These are phyloP conservation scores for Prillingera fragicola DNA, from an alignment of 1,284 basidiomycete genomes.

Conservation along the genomic window DNA sequence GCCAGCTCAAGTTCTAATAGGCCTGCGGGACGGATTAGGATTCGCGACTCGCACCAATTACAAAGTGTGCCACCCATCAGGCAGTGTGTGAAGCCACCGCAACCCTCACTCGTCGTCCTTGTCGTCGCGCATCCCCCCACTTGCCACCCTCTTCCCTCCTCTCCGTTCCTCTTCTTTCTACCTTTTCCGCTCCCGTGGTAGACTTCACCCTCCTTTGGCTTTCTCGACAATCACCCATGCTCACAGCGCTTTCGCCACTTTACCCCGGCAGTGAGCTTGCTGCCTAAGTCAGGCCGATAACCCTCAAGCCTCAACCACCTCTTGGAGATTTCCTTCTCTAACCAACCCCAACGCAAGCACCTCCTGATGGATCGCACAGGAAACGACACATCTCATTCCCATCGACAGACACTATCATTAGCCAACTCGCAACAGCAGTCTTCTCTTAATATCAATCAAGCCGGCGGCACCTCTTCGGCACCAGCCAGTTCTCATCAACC, in stretches of 20 bases:
- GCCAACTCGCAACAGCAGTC: too few relatives aligned
- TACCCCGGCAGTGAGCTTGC: background rate
- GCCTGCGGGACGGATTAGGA: too few relatives aligned
- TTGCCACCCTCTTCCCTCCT: background rate
- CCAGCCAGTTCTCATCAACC: conserved; percentile 3
- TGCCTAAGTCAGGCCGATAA: background rate
- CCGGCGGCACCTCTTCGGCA: too few relatives aligned
- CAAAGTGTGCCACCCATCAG: too few relatives aligned
- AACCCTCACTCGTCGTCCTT: too few relatives aligned
- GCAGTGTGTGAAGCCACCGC: too few relatives aligned
- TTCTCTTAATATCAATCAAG: too few relatives aligned
- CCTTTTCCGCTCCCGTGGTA: background rate
- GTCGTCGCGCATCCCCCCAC: too few relatives aligned
- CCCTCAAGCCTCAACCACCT: background rate
- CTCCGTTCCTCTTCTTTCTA: conserved; percentile 1
- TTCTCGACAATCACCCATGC: background rate
- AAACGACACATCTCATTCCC: conserved; percentile 8
- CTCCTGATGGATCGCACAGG: conserved; percentile 29
- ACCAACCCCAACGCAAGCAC: background rate
- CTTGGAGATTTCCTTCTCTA: background rate
- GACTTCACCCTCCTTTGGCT: background rate
- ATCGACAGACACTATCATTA: conserved; percentile 9
- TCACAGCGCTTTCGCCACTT: background rate
- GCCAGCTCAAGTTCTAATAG: too few relatives aligned
- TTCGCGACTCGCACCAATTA: too few relatives aligned